Conservation (phyloP, 1,284 basidiomycete species). For the Blastosporella zonata region DNA sequence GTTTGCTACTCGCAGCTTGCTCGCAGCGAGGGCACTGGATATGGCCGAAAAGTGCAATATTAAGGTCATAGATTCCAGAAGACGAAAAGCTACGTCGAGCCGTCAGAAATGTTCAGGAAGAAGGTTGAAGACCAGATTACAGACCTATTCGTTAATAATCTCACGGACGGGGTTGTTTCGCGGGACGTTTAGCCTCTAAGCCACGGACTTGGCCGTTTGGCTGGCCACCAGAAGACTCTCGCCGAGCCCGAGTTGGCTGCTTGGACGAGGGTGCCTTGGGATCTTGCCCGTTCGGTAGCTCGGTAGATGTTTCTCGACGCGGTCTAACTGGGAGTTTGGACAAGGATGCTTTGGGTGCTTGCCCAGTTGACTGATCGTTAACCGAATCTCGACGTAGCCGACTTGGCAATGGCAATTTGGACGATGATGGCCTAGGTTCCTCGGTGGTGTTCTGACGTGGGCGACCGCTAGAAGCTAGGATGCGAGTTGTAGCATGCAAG, state of each 20-base stretch:
- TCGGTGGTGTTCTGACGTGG: constrained; percentile 12
- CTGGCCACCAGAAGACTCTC: not conserved
- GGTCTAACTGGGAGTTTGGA: constrained; percentile 2
- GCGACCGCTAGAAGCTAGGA: constrained; percentile 13
- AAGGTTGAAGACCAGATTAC: not conserved
- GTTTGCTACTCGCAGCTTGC: too few species aligned
- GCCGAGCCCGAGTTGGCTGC: not conserved
- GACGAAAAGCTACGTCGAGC: not conserved
- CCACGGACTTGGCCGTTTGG: constrained; percentile 1
- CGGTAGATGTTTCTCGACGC: constrained; percentile 5
- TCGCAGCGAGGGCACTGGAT: too few species aligned
- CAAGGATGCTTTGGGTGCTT: not conserved
- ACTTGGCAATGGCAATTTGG: constrained; percentile 5
- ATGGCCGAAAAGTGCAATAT: too few species aligned
- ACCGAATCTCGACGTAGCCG: constrained; percentile 12
- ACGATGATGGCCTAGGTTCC: constrained; percentile 15
- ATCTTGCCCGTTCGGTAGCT: constrained; percentile 1
- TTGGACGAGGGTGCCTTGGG: constrained; percentile 5
- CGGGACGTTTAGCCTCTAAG: not conserved
- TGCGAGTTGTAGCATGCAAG: constrained; percentile 3
- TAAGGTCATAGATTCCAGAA: too few species aligned
- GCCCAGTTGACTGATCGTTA: constrained; percentile 10
- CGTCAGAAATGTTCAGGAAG: not conserved
- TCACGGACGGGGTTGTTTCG: constrained; percentile 6
- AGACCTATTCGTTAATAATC: not conserved